Base-by-base conservation (phyloP, 1,284 basidiomycete genomes). In the Melampsora occidentalis region DNA sequence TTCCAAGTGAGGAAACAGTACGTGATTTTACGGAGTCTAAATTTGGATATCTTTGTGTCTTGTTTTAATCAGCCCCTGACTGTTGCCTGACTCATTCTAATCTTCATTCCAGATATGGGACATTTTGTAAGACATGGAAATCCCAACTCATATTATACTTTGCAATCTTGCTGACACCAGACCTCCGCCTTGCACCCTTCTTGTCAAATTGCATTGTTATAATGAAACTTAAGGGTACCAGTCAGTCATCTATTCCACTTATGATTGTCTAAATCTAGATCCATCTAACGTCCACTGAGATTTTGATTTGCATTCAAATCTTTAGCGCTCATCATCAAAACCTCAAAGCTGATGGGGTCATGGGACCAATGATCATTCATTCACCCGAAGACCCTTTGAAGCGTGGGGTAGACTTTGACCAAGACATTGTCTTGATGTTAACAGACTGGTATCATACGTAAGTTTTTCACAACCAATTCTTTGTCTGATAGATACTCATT, bases 371-470 rank as follows among this genome's bases (percentile, higher is more conserved):
- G 16, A 78, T 83, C 62, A 75, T 84, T 2, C 82, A 82, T 57
- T 79, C 80, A 2, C 78, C 79, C 14, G 63, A 78, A 12, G 83
- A 83, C 62, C 81, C 82, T 4, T 73, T 79, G 33, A 77, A 79
- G 46, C 79, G 80, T 28, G 81, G 81, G 22, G 77, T 71, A 39
- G 78, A 80, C 75, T 84, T 79, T 72, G 81, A 83, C 69, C 76
- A 78, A 65, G 79, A 79, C 31, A 76, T 77, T 51, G 61, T 73
- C 83, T 85, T 79, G 62, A 84, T 84, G 4, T 81, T 86, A 5
- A 80, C 82, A 3, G 86, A 86, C 72, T 86, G 85, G 84, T 85
- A 84, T 76, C 85, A 86, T 79, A 77, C 77, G 64, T 68, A 77
- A 71, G 51, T 79, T 80, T 64, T 64, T 80, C 18, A 51, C 78